Evolutionary conservation across 208 protist species (phyloP).

Genomic region (Trypanosoma caninum): DNA sequence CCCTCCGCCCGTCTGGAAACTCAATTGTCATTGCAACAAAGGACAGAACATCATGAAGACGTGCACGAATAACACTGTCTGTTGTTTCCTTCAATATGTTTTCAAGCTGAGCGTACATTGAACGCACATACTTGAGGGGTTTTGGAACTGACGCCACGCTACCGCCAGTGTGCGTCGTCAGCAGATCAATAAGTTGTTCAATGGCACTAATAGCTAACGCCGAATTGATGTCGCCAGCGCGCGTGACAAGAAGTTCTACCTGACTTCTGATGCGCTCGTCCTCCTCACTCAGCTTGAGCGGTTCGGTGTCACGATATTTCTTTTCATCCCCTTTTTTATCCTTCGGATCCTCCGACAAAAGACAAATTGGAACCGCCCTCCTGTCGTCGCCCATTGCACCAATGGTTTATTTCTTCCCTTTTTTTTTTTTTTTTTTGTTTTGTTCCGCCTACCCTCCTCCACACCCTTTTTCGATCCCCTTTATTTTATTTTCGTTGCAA

Average conservation of each 20-base stretch:
- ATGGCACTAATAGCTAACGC: constrained; percentile 86
- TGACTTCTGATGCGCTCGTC: constrained; percentile 93
- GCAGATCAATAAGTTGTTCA: constrained; percentile 89
- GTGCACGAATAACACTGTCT: constrained; percentile 44
- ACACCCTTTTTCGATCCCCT: neutral
- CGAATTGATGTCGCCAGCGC: constrained; percentile 68
- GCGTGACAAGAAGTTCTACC: constrained; percentile 92
- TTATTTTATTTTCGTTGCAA: neutral
- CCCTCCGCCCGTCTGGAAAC: constrained; percentile 50
- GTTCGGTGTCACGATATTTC: constrained; percentile 41
- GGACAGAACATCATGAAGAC: constrained; percentile 97
- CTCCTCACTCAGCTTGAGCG: constrained; percentile 88
- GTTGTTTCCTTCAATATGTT: constrained; percentile 68
- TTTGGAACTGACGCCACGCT: constrained; percentile 99
- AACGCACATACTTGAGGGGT: constrained; percentile 98
- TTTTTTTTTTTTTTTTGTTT: neutral
- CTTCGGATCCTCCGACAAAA: constrained; percentile 62
- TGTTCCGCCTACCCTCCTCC: neutral
- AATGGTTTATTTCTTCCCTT: neutral
- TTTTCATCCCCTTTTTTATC: constrained; percentile 51
- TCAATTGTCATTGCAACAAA: constrained; percentile 98
- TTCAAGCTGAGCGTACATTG: constrained; percentile 93
- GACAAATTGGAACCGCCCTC: constrained; percentile 47
- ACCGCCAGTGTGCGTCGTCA: constrained; percentile 93
- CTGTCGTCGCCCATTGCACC: constrained; percentile 24